Percentiles rank a stretch among this genome's conserved stretches.
Conservation (phyloP, 75 land plant species). For the Azolla pinnata region DNA sequence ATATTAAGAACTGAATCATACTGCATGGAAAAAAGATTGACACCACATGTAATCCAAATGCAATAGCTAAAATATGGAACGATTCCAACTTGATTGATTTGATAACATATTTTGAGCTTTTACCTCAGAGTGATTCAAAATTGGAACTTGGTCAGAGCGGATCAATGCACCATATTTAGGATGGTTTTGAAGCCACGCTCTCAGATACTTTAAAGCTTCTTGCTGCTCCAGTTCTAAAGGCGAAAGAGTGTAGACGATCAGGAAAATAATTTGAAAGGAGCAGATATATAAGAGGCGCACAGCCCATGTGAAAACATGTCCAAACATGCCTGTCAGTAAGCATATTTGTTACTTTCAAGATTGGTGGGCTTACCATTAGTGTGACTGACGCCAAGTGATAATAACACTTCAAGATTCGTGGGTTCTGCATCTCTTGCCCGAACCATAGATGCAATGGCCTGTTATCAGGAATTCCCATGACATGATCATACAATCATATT, state of each 20-base stretch:
- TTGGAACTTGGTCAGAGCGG: constrained; percentile 30
- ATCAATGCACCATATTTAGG: constrained; percentile 73
- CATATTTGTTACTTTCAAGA: constrained; percentile 3
- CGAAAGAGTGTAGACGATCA: too few relatives aligned
- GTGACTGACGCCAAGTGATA: constrained; percentile 95
- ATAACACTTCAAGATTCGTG: constrained; percentile 80
- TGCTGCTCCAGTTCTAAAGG: constrained; percentile 72
- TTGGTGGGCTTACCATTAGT: constrained; percentile 77
- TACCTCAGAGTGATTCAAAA: constrained; percentile 66
- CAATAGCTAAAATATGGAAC: too few relatives aligned
- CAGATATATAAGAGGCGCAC: too few relatives aligned
- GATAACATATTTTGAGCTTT: too few relatives aligned
- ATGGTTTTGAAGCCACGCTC: constrained; percentile 77
- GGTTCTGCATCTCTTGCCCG: constrained; percentile 87
- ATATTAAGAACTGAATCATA: too few relatives aligned
- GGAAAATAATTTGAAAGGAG: too few relatives aligned
- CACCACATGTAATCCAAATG: not conserved
- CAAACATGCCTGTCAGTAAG: too few relatives aligned
- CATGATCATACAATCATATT: too few relatives aligned
- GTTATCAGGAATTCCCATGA: too few relatives aligned
- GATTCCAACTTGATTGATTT: too few relatives aligned
- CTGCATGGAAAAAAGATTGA: not conserved
- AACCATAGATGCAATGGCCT: constrained; percentile 97
- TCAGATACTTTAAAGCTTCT: constrained; percentile 73
- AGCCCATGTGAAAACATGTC: too few relatives aligned